Percentiles rank a stretch among this genome's conserved stretches.
These are phyloP conservation scores for Asclepias syriaca DNA, from an alignment of 257 asterid genomes.

Conservation along the genomic window DNA sequence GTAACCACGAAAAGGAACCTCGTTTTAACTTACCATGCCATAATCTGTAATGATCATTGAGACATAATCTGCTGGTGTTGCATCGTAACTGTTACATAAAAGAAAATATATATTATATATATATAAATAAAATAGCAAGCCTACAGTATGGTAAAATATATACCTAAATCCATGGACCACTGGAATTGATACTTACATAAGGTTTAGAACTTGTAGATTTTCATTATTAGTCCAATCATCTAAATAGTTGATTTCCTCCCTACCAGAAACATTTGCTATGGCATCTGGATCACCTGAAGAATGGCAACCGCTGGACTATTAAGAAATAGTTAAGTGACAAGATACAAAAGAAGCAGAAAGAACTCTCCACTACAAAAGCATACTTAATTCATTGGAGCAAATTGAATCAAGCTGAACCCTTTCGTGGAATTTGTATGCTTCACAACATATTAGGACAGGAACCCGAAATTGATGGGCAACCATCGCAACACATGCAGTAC, in stretches of 20 bases:
- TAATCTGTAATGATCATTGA: conserved; percentile 82
- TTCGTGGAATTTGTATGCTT: conserved; percentile 86
- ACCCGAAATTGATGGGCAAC: conserved; percentile 79
- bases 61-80: conserved; percentile 78
- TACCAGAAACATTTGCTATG: conserved; percentile 62
- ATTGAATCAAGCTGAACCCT: conserved; percentile 96
- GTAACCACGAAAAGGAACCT: background rate
- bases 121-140: conserved; percentile 15
- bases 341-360: background rate
- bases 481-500: conserved; percentile 91
- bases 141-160: conserved; percentile 7
- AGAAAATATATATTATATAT: conserved; percentile 13
- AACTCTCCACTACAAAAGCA: conserved; percentile 6
- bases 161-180: conserved; percentile 7
- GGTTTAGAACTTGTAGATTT: conserved; percentile 74
- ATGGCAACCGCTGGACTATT: conserved; percentile 2
- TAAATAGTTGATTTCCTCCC: conserved; percentile 47
- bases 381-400: conserved; percentile 90
- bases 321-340: background rate
- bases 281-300: conserved; percentile 64
- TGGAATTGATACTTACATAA: conserved; percentile 37
- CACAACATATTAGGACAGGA: conserved; percentile 84
- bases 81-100: conserved; percentile 59
- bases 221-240: conserved; percentile 49
- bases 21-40: conserved; percentile 70